phyloP scores from a whole-genome alignment of 257 asterid genomes.

The Eustoma russellianum region DNA sequence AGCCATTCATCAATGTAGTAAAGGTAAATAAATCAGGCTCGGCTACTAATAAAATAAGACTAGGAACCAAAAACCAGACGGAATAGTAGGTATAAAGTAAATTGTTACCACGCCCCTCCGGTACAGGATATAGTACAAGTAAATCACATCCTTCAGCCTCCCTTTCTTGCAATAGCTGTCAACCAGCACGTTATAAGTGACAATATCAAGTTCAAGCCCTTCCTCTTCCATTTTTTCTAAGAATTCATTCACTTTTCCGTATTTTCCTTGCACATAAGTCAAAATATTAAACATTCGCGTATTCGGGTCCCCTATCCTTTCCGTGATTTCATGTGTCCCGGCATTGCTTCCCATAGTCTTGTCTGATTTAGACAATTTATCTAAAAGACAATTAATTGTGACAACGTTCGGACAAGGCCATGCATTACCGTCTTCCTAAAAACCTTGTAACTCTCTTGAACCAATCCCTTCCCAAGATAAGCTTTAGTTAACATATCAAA shows the following conservation, averaged over 20 bases:
- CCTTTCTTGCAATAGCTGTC: slow-evolving; percentile 63
- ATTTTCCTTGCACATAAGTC: slow-evolving; percentile 62
- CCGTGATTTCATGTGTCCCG: slow-evolving; percentile 67
- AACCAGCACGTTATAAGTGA: slow-evolving; percentile 69
- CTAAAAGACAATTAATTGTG: slow-evolving; percentile 50
- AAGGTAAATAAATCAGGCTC: slow-evolving; percentile 69
- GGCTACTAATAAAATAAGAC: too few species aligned
- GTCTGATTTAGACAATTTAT: slow-evolving; percentile 47
- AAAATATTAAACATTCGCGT: slow-evolving; percentile 67
- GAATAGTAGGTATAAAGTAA: too few species aligned
- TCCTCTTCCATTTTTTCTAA: slow-evolving; percentile 79
- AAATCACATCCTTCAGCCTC: slow-evolving; percentile 65
- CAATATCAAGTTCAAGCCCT: slow-evolving; percentile 65
- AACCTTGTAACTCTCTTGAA: slow-evolving; percentile 39
- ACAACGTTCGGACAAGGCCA: slow-evolving; percentile 59
- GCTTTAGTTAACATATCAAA: slow-evolving; percentile 90
- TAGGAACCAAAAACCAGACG: too few species aligned
- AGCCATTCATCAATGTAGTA: slow-evolving; percentile 63
- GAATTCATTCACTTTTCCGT: slow-evolving; percentile 52
- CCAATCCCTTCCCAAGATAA: slow-evolving; percentile 50
- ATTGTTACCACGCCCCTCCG: slow-evolving; percentile 46
- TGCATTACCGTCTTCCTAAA: slow-evolving; percentile 38
- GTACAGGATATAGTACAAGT: slow-evolving; percentile 62
- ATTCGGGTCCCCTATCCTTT: slow-evolving; percentile 52
- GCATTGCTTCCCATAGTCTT: slow-evolving; percentile 39